These are phyloP conservation scores for Lanmaoa pseudosensibilis DNA, from an alignment of 768 basidiomycete species.

Conservation along the genomic window DNA sequence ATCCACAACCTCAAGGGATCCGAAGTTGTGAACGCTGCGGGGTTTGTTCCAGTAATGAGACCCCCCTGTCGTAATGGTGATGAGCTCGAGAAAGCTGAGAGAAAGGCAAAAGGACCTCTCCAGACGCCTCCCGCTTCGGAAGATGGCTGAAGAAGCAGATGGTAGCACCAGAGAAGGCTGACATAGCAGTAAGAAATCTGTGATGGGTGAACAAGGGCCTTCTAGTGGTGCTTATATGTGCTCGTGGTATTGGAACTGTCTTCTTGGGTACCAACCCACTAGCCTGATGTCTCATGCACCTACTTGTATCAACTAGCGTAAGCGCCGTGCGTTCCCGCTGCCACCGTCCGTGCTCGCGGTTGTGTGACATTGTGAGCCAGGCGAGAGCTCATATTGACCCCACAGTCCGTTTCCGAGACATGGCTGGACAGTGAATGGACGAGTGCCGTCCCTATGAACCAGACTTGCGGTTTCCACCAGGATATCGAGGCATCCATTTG, in stretches of 20 bases:
- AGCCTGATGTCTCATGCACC: not conserved
- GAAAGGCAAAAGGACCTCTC: slow-evolving; percentile 18
- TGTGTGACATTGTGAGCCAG: no score
- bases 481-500: no score
- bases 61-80: slow-evolving; percentile 57
- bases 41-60: slow-evolving; percentile 73
- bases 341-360: no score
- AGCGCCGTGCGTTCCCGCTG: no score
- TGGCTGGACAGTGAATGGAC: no score
- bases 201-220: no score
- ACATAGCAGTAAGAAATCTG: slow-evolving; percentile 16
- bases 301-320: not conserved
- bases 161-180: slow-evolving; percentile 49
- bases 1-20: slow-evolving; percentile 81
- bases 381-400: no score
- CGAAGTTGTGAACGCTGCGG: slow-evolving; percentile 55
- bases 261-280: not conserved
- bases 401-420: no score
- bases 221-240: no score
- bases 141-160: slow-evolving; percentile 3
- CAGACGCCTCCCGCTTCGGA: slow-evolving; percentile 17
- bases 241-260: no score
- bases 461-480: no score
- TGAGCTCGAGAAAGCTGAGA: not conserved
- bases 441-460: no score